These are phyloP conservation scores for Corylus heterophylla DNA, from an alignment of 306 rosid genomes.

Conservation along the genomic window DNA sequence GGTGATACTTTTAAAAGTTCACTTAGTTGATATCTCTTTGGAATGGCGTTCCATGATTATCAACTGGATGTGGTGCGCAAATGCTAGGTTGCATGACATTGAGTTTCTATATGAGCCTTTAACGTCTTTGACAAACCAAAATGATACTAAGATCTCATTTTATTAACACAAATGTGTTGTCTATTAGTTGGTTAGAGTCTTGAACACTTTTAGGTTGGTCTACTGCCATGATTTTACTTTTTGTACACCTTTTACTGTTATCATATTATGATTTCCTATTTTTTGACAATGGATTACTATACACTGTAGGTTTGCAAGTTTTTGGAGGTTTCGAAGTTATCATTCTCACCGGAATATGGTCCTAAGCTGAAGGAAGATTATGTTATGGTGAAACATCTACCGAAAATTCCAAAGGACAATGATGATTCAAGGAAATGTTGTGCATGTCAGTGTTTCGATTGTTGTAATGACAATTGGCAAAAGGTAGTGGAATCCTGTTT, in stretches of 20 bases:
- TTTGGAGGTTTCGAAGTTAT: slow-evolving; percentile 91
- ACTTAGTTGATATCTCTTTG: not conserved
- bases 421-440: slow-evolving; percentile 78
- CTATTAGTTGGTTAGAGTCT: not conserved
- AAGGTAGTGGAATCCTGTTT: slow-evolving; percentile 56
- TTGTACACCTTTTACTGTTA: slow-evolving; percentile 15
- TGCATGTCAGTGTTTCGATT: slow-evolving; percentile 62
- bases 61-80: not conserved
- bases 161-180: not conserved
- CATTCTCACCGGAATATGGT: slow-evolving; percentile 95
- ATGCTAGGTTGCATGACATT: not conserved
- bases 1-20: not conserved
- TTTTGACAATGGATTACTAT: slow-evolving; percentile 28
- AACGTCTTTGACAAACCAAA: not conserved
- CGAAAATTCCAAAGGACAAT: slow-evolving; percentile 61
- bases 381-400: slow-evolving; percentile 94
- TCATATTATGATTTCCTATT: slow-evolving; percentile 10
- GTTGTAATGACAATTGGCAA: slow-evolving; percentile 99
- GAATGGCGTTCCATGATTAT: slow-evolving; percentile 1
- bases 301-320: slow-evolving; percentile 89
- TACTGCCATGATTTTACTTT: slow-evolving; percentile 21
- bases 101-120: not conserved
- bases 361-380: slow-evolving; percentile 93
- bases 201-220: not conserved
- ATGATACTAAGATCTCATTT: not conserved